A percentile compares a stretch with the other conserved stretches of the same genome.
Evolutionary conservation across 352 stramenopile species (phyloP).

Genomic region (Phytopythium vexans): DNA sequence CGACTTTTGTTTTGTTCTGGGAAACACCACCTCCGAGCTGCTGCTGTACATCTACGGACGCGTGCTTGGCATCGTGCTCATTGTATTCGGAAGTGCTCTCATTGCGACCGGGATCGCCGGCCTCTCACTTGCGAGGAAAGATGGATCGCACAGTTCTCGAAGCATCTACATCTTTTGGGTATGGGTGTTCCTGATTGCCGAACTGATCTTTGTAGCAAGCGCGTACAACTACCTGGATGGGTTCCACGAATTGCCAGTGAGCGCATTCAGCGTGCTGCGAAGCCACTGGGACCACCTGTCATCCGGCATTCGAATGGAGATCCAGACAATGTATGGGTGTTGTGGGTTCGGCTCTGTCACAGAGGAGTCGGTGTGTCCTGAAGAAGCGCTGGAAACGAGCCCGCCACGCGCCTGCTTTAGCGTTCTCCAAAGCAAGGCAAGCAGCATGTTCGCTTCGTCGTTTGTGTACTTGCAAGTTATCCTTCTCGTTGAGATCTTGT

Average conservation of each 20-base stretch:
- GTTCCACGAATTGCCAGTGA: constrained; percentile 27
- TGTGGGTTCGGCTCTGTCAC: constrained; percentile 42
- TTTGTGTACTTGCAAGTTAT: constrained; percentile 36
- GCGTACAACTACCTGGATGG: constrained; percentile 39
- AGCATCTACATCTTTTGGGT: constrained; percentile 27
- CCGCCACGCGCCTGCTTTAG: constrained; percentile 35
- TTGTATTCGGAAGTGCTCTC: constrained; percentile 20
- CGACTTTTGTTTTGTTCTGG: constrained; percentile 49
- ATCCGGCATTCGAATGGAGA: constrained; percentile 13
- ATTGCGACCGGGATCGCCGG: constrained; percentile 21
- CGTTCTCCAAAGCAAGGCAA: constrained; percentile 21
- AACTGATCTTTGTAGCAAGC: constrained; percentile 31
- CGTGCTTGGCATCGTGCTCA: constrained; percentile 24
- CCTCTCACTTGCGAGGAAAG: constrained; percentile 14
- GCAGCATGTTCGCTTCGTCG: constrained; percentile 27
- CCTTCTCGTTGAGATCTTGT: constrained; percentile 29
- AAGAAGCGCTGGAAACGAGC: constrained; percentile 38
- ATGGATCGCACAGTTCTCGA: constrained; percentile 26
- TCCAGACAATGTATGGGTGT: constrained; percentile 43
- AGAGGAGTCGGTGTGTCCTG: constrained; percentile 35
- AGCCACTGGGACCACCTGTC: constrained; percentile 27
- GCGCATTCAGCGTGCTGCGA: constrained; percentile 16
- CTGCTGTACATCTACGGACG: constrained; percentile 49
- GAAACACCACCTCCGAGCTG: constrained; percentile 46
- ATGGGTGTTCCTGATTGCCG: constrained; percentile 22